Evolutionary conservation across 768 basidiomycete species (phyloP).

Genomic region (Amanita jacksonii): DNA sequence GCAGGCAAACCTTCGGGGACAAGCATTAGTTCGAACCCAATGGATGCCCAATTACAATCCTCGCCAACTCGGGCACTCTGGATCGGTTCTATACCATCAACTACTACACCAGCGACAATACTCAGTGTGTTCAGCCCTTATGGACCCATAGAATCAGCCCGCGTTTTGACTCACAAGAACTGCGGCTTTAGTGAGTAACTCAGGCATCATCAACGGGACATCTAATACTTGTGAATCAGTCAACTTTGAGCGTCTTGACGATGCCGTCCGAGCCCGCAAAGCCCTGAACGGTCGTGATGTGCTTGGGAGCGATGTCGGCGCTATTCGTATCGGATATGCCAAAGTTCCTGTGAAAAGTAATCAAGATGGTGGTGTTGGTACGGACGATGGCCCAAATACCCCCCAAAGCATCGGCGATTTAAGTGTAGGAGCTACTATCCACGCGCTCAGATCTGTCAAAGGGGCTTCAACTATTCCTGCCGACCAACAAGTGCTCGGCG

Average conservation of each 20-base stretch:
- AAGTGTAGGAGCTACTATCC: conserved; percentile 82
- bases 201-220: conserved; percentile 3
- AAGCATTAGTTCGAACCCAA: conserved; percentile 49
- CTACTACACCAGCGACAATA: conserved; percentile 90
- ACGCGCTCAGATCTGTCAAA: conserved; percentile 78
- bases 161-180: conserved; percentile 95
- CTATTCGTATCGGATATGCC: conserved; percentile 94
- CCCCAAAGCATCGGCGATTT: conserved; percentile 79
- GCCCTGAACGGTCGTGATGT: conserved; percentile 94
- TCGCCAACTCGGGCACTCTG: conserved; percentile 93
- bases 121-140: conserved; percentile 95
- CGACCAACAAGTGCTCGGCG: conserved; percentile 88
- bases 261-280: conserved; percentile 92
- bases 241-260: conserved; percentile 96
- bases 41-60: conserved; percentile 83
- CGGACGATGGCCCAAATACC: conserved; percentile 55
- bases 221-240: conserved; percentile 34
- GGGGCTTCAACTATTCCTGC: conserved; percentile 89
- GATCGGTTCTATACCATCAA: conserved; percentile 95
- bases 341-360: conserved; percentile 91
- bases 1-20: conserved; percentile 36
- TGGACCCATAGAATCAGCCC: conserved; percentile 93
- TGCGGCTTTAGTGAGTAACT: conserved; percentile 74
- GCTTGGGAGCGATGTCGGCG: conserved; percentile 91
- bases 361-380: conserved; percentile 46